A percentile compares a stretch with the other conserved stretches of the same genome.
phyloP scores from a whole-genome alignment of 1,139 yeast genomes.

The Hemisphaericaspora subhashii region DNA sequence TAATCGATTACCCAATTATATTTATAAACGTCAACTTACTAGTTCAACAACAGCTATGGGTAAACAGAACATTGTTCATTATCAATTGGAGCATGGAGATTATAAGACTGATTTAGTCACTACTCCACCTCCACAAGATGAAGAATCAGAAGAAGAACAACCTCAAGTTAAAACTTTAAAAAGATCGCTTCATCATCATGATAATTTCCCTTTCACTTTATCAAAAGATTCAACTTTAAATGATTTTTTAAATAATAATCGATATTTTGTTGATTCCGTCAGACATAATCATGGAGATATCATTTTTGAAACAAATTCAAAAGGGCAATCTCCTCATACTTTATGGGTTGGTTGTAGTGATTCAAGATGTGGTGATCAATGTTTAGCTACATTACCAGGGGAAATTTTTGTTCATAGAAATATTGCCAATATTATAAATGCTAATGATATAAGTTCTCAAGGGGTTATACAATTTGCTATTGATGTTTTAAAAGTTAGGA shows the following conservation, averaged over 20 bases:
- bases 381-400: slow-evolving; percentile 84
- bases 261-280: slow-evolving; percentile 62
- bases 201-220: slow-evolving; percentile 54
- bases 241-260: slow-evolving; percentile 70
- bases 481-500: slow-evolving; percentile 79
- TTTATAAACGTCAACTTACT: neutral
- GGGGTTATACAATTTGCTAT: slow-evolving; percentile 91
- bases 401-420: slow-evolving; percentile 93
- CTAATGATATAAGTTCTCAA: slow-evolving; percentile 73
- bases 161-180: slow-evolving; percentile 6
- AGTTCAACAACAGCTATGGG: slow-evolving; percentile 34
- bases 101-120: slow-evolving; percentile 36
- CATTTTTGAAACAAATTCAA: slow-evolving; percentile 67
- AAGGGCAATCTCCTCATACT: slow-evolving; percentile 92
- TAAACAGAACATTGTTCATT: slow-evolving; percentile 44
- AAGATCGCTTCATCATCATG: slow-evolving; percentile 15
- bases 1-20: neutral
- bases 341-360: slow-evolving; percentile 97
- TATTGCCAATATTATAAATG: slow-evolving; percentile 78
- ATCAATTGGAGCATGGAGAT: slow-evolving; percentile 40
- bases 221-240: slow-evolving; percentile 56
- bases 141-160: slow-evolving; percentile 7
- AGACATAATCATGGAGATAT: slow-evolving; percentile 58
- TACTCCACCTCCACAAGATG: slow-evolving; percentile 10
- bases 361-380: slow-evolving; percentile 82